These are phyloP conservation scores for Neopestalotiopsis sp. DNA, from an alignment of 2,329 filamentous ascomycete genomes.

Conservation along the genomic window DNA sequence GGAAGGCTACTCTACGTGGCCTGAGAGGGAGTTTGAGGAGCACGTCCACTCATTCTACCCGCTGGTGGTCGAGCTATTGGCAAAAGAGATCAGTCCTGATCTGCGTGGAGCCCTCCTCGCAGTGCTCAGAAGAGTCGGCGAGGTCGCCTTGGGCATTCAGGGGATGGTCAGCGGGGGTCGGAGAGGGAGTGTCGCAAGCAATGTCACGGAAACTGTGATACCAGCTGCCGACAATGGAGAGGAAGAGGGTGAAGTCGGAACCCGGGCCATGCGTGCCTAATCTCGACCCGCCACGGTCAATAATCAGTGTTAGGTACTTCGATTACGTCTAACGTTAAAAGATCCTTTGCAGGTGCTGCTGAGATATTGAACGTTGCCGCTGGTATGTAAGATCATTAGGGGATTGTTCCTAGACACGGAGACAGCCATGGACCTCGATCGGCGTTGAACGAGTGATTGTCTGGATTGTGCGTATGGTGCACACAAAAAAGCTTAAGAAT, in stretches of 20 bases:
- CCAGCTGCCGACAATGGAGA: constrained; percentile 6
- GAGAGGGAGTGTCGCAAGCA: constrained; percentile 47
- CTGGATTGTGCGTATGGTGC: background rate
- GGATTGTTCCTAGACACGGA: background rate
- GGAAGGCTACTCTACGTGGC: constrained; percentile 89
- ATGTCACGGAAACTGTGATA: constrained; percentile 21
- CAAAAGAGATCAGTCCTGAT: constrained; percentile 80
- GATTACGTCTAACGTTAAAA: background rate
- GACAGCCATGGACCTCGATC: background rate
- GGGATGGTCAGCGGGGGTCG: constrained; percentile 46
- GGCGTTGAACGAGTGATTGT: background rate
- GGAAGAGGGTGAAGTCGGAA: constrained; percentile 23
- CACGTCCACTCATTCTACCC: constrained; percentile 88
- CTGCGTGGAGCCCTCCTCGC: constrained; percentile 78
- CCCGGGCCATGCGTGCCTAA: constrained; percentile 8
- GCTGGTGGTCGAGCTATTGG: constrained; percentile 79
- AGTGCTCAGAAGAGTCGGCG: constrained; percentile 81
- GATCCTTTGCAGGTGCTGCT: background rate
- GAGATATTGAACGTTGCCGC: background rate
- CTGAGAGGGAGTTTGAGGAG: constrained; percentile 76
- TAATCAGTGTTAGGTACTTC: background rate
- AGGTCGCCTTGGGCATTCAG: constrained; percentile 68
- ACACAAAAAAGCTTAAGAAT: background rate
- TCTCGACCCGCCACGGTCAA: background rate
- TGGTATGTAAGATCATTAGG: background rate